phyloP scores from a whole-genome alignment of 371 early-diverging fungal genomes.

The Basidiobolus heterosporus region DNA sequence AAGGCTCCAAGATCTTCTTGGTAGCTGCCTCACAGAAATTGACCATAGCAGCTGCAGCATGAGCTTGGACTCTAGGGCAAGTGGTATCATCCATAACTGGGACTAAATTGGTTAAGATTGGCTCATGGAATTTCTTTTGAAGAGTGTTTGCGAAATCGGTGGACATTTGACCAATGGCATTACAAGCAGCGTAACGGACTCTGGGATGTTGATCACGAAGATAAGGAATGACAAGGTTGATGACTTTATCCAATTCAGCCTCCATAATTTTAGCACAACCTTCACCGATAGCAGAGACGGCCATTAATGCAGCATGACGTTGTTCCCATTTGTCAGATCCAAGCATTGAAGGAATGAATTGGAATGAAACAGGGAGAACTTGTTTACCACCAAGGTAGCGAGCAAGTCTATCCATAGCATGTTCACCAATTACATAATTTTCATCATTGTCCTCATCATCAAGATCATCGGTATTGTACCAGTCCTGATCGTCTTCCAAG shows the following conservation, averaged over 20 bases:
- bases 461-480: slow-evolving; percentile 74
- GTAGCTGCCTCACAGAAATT: slow-evolving; percentile 85
- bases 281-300: slow-evolving; percentile 88
- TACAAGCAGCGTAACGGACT: slow-evolving; percentile 90
- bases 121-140: slow-evolving; percentile 63
- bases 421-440: slow-evolving; percentile 77
- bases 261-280: slow-evolving; percentile 87
- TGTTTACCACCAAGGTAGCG: slow-evolving; percentile 74
- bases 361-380: slow-evolving; percentile 77
- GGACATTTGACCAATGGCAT: slow-evolving; percentile 89
- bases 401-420: slow-evolving; percentile 87
- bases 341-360: slow-evolving; percentile 74
- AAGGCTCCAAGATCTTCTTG: slow-evolving; percentile 61
- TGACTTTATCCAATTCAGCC: slow-evolving; percentile 67
- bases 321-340: slow-evolving; percentile 75
- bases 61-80: slow-evolving; percentile 78
- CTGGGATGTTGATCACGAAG: slow-evolving; percentile 85
- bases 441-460: slow-evolving; percentile 82
- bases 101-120: slow-evolving; percentile 58
- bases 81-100: slow-evolving; percentile 66
- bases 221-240: slow-evolving; percentile 61
- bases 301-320: slow-evolving; percentile 86
- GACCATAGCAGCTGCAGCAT: slow-evolving; percentile 90
- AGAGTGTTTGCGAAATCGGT: slow-evolving; percentile 83
- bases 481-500: slow-evolving; percentile 71